Base-by-base conservation (phyloP, 768 basidiomycete genomes). In the Russula griseocarnosa region DNA sequence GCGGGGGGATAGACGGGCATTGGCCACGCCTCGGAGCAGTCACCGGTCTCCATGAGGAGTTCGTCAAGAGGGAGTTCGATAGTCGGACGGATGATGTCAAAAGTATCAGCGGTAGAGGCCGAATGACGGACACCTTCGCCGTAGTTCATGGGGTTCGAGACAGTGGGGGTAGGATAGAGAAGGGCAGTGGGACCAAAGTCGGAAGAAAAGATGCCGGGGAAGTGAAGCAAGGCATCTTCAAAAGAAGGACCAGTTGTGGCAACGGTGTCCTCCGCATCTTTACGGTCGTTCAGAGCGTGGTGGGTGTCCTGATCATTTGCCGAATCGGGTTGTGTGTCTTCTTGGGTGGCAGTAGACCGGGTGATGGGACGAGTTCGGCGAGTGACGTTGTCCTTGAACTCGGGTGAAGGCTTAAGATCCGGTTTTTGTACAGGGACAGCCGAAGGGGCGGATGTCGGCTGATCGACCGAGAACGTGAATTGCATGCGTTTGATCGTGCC, bases 51-150 rank as follows among this genome's bases (percentile, higher is more conserved):
- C 69, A 81, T 79, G 64, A 93, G 81, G 63, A 93, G 79, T 66
- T 94, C 90, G 68, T 94, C 90, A n/a, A 93, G 82, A 5, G 88
- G 86, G 30, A 92, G 83, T 72, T 93, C 90, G 70, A 92, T 92
- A 49, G 92, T 92, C 0, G 90, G 92, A 13, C 90, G 84, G 24
- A 75, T 73, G 66, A 92, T 84, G 73, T 81, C 81, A 70, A 90
- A 82, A 38, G 79, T 76, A 61, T 84, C 81, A 26, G 82, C 77
- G 62, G 72, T 71, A 22, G 77, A 74, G 66, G 78, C 75, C 63
- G 77, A 65, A 61, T 68, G 71, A 70, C 76, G 82, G 69, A 86
- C 78, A 54, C 85, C 89, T 75, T 92, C 90, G 59, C 88, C 90
- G 73, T 92, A 92, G 70, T 84, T 88, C 82, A 86, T 82, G 60